phyloP scores from a whole-genome alignment of 371 early-diverging fungal genomes.

The Nematocida sp. region DNA sequence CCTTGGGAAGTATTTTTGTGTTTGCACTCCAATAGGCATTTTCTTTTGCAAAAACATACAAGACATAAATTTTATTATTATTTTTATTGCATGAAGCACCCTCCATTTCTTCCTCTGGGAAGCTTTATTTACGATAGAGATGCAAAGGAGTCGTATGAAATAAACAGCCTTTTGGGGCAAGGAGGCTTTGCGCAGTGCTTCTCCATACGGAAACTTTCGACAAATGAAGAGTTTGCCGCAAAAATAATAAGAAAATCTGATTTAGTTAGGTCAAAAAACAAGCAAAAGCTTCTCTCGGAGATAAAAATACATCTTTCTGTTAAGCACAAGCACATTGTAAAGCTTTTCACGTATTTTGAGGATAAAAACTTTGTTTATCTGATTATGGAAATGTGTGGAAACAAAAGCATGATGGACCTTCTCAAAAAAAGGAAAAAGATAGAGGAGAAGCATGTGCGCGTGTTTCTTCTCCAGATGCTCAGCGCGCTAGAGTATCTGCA shows the following conservation, averaged over 20 bases:
- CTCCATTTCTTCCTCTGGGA: constrained; percentile 54
- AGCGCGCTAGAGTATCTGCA: constrained; percentile 80
- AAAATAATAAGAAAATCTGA: constrained; percentile 71
- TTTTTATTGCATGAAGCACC: constrained; percentile 46
- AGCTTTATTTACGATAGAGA: constrained; percentile 58
- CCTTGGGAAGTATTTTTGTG: too few relatives aligned
- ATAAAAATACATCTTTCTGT: constrained; percentile 77
- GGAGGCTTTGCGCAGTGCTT: constrained; percentile 79
- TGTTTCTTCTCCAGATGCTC: constrained; percentile 77
- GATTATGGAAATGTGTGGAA: constrained; percentile 84
- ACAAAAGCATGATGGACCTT: constrained; percentile 77
- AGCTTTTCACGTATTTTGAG: constrained; percentile 76
- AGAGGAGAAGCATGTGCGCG: constrained; percentile 80
- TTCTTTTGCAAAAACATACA: too few relatives aligned
- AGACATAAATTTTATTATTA: constrained; percentile 54
- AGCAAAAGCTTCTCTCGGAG: constrained; percentile 71
- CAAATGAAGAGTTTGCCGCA: constrained; percentile 70
- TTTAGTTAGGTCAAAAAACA: constrained; percentile 54
- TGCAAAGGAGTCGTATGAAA: constrained; percentile 46
- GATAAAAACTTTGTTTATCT: constrained; percentile 80
- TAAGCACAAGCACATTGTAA: constrained; percentile 77
- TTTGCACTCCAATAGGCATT: too few relatives aligned
- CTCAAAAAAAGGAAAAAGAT: constrained; percentile 73
- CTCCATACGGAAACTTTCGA: constrained; percentile 68
- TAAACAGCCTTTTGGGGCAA: constrained; percentile 68